A percentile compares a stretch with the other conserved stretches of the same genome.
phyloP scores from a whole-genome alignment of 2,329 filamentous ascomycete genomes.

The Aspergillus pseudoterreus region DNA sequence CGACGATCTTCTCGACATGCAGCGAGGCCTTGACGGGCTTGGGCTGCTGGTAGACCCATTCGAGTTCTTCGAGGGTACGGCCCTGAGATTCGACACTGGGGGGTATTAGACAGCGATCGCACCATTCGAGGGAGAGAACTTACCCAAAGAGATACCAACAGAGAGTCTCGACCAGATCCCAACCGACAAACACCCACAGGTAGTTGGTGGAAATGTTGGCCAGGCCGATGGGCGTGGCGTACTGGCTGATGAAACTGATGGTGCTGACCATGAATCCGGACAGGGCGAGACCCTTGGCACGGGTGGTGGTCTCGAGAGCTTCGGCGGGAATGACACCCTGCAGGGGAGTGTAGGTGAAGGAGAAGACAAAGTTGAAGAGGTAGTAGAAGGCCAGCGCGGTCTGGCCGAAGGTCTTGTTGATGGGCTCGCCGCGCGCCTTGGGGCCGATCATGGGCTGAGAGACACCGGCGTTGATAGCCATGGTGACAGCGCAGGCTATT shows the following conservation, averaged over 20 bases:
- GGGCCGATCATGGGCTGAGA: slow-evolving; percentile 33
- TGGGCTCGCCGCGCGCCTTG: slow-evolving; percentile 15
- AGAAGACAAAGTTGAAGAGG: slow-evolving; percentile 49
- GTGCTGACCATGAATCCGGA: slow-evolving; percentile 46
- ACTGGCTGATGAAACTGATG: slow-evolving; percentile 50
- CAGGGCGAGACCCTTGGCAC: slow-evolving; percentile 47
- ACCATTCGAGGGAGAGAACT: slow-evolving; percentile 9
- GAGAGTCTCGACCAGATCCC: slow-evolving; percentile 44
- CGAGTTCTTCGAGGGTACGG: slow-evolving; percentile 49
- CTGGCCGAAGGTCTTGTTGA: slow-evolving; percentile 38
- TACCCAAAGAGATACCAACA: slow-evolving; percentile 49
- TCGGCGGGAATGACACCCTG: slow-evolving; percentile 49
- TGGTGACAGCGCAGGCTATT: slow-evolving; percentile 36
- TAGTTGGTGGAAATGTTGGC: slow-evolving; percentile 38
- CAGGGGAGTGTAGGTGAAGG: slow-evolving; percentile 50
- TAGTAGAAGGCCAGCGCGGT: slow-evolving; percentile 49
- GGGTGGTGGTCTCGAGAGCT: slow-evolving; percentile 47
- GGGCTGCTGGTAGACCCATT: slow-evolving; percentile 50
- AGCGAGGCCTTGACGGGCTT: slow-evolving; percentile 50
- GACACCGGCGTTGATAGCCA: slow-evolving; percentile 47
- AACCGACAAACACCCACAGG: slow-evolving; percentile 47
- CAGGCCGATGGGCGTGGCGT: slow-evolving; percentile 46
- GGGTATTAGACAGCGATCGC: no score
- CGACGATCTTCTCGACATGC: slow-evolving; percentile 44
- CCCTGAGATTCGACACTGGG: slow-evolving; percentile 30